phyloP scores from a whole-genome alignment of 2,329 filamentous ascomycete species.

The Aureobasidium sp. region DNA sequence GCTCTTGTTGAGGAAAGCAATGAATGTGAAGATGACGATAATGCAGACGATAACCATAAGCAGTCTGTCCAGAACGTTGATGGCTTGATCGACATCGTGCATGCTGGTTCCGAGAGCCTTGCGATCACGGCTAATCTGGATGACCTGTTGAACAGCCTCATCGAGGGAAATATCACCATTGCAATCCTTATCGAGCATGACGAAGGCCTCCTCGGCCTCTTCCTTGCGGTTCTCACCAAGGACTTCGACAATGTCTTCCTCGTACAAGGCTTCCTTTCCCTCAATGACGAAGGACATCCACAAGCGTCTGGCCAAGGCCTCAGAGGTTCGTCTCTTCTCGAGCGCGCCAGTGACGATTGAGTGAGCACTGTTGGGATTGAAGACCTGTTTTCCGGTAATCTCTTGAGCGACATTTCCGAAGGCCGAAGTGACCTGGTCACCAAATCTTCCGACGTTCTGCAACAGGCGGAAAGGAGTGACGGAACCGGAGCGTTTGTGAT shows the following conservation, averaged over 20 bases:
- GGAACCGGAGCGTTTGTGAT: conserved; percentile 50
- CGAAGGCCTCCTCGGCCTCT: conserved; percentile 82
- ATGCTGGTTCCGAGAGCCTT: conserved; percentile 88
- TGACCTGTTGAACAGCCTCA: conserved; percentile 85
- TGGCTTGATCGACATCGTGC: conserved; percentile 94
- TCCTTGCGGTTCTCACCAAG: conserved; percentile 65
- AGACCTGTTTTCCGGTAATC: conserved; percentile 90
- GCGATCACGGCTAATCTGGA: conserved; percentile 75
- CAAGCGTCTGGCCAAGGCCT: conserved; percentile 86
- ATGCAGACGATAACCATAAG: conserved; percentile 74
- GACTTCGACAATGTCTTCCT: conserved; percentile 81
- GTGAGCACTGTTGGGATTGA: conserved; percentile 85
- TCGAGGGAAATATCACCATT: conserved; percentile 94
- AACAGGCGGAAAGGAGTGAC: conserved; percentile 74
- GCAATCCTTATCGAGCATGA: conserved; percentile 70
- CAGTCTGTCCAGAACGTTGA: conserved; percentile 82
- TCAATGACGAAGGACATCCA: conserved; percentile 99
- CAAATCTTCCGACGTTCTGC: conserved; percentile 62
- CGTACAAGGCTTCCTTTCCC: conserved; percentile 68
- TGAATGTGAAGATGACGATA: conserved; percentile 55
- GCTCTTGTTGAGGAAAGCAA: conserved; percentile 80
- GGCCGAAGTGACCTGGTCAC: conserved; percentile 86
- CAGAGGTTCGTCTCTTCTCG: conserved; percentile 74
- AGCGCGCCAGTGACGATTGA: conserved; percentile 84
- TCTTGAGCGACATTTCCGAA: conserved; percentile 92